Conservation (phyloP, 371 early-diverging fungal species). For the Massospora cicadina region DNA sequence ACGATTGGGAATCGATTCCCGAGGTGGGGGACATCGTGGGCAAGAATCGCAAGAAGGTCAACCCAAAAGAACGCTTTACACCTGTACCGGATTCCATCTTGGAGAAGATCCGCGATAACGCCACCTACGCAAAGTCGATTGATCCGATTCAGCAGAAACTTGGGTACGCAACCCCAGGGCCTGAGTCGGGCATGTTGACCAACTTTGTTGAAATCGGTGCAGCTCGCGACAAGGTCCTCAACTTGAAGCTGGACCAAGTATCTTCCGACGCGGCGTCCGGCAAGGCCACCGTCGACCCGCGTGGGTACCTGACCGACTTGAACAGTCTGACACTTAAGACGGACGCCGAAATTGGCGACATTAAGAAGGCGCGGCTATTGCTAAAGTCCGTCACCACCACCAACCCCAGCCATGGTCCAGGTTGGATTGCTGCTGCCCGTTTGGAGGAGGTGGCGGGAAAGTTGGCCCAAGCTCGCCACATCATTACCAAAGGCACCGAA, state of each 20-base stretch:
- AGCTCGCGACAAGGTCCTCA: constrained; percentile 79
- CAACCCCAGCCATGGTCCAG: constrained; percentile 88
- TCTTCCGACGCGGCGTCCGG: constrained; percentile 48
- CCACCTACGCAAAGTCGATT: constrained; percentile 30
- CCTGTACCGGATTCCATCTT: constrained; percentile 77
- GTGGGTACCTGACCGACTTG: constrained; percentile 86
- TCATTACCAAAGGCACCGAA: constrained; percentile 81
- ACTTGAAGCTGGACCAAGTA: constrained; percentile 73
- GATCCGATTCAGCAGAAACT: constrained; percentile 27
- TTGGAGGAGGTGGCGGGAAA: constrained; percentile 87
- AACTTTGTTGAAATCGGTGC: constrained; percentile 85
- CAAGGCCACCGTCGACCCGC: constrained; percentile 74
- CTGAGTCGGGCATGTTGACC: constrained; percentile 41
- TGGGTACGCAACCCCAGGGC: constrained; percentile 27
- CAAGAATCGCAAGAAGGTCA: constrained; percentile 49
- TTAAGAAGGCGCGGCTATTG: constrained; percentile 76
- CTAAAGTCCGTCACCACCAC: constrained; percentile 77
- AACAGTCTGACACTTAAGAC: constrained; percentile 62
- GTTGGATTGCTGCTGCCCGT: constrained; percentile 96
- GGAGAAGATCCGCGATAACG: constrained; percentile 35
- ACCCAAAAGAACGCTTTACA: constrained; percentile 33
- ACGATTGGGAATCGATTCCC: constrained; percentile 84
- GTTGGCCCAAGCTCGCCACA: constrained; percentile 55
- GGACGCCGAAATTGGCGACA: constrained; percentile 80
- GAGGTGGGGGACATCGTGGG: constrained; percentile 84